Evolutionary conservation across 1,284 basidiomycete genomes (phyloP).

Genomic region (Tetrapyrgos nigripes): DNA sequence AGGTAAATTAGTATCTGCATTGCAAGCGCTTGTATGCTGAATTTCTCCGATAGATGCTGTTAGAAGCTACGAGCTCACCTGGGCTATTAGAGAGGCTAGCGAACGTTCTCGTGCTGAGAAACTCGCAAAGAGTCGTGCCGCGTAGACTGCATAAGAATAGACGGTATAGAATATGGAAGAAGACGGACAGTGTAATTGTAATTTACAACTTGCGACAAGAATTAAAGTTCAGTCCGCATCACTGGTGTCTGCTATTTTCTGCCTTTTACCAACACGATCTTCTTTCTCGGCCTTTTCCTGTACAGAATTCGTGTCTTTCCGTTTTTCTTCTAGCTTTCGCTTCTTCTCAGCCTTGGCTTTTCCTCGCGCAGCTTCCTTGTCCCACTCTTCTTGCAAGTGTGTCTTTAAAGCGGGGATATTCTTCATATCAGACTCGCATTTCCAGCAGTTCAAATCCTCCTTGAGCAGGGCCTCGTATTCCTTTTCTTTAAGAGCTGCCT

Average conservation of each 20-base stretch:
- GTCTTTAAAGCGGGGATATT: constrained; percentile 82
- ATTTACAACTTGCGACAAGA: not conserved
- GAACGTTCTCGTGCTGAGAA: constrained; percentile 58
- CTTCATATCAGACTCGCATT: constrained; percentile 63
- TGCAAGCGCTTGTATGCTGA: not conserved
- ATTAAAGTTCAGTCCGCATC: not conserved
- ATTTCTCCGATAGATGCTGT: constrained; percentile 74
- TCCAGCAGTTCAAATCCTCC: constrained; percentile 71
- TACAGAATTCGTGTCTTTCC: constrained; percentile 10
- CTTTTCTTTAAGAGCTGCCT: constrained; percentile 53
- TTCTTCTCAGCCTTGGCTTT: constrained; percentile 43
- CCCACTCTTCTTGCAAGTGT: constrained; percentile 73
- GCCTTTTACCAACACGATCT: not conserved
- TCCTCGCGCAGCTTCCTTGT: constrained; percentile 46
- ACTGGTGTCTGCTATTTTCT: not conserved
- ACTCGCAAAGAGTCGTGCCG: constrained; percentile 12
- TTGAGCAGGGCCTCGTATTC: constrained; percentile 75
- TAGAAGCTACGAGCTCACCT: constrained; percentile 87
- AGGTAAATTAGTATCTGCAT: constrained; percentile 48
- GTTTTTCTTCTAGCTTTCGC: constrained; percentile 37
- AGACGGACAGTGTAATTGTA: not conserved
- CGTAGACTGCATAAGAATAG: constrained; percentile 15
- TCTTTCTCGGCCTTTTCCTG: constrained; percentile 4
- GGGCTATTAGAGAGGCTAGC: constrained; percentile 84
- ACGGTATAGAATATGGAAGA: not conserved